These are phyloP conservation scores for Nitzschia sp. DNA, from an alignment of 108 stramenopile genomes.

Conservation along the genomic window DNA sequence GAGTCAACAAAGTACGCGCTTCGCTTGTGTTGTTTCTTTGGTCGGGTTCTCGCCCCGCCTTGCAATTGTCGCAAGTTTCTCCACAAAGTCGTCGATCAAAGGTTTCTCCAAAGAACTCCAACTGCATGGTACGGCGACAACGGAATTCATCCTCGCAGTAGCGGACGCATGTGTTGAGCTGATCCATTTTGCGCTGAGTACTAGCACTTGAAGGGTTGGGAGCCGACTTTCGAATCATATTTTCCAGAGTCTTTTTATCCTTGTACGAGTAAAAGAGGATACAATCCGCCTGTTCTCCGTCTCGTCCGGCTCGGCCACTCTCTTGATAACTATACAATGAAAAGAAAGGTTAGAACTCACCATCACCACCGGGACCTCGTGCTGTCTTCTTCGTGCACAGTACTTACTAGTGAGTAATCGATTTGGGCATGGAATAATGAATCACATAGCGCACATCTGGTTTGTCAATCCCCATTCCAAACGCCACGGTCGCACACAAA, in stretches of 20 bases:
- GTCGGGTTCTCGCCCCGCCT: conserved; percentile 62
- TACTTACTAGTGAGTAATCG: conserved; percentile 94
- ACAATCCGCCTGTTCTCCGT: conserved; percentile 92
- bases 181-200: conserved; percentile 80
- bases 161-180: conserved; percentile 79
- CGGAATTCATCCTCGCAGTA: conserved; percentile 87
- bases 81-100: conserved; percentile 81
- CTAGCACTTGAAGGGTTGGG: conserved; percentile 44
- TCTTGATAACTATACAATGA: conserved; percentile 74
- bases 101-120: conserved; percentile 89
- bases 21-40: conserved; percentile 60
- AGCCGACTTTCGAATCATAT: conserved; percentile 79
- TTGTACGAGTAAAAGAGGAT: conserved; percentile 91
- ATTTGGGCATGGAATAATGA: conserved; percentile 98
- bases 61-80: conserved; percentile 90
- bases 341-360: background rate
- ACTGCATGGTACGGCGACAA: conserved; percentile 88
- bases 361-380: background rate
- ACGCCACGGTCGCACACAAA: conserved; percentile 87
- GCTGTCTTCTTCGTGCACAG: background rate
- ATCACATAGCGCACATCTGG: conserved; percentile 95
- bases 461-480: conserved; percentile 65
- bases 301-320: conserved; percentile 95
- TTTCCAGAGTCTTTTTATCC: conserved; percentile 85
- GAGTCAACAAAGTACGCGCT: conserved; percentile 56